Conservation (phyloP, 768 basidiomycete genomes). For the Grammothele lineata region DNA sequence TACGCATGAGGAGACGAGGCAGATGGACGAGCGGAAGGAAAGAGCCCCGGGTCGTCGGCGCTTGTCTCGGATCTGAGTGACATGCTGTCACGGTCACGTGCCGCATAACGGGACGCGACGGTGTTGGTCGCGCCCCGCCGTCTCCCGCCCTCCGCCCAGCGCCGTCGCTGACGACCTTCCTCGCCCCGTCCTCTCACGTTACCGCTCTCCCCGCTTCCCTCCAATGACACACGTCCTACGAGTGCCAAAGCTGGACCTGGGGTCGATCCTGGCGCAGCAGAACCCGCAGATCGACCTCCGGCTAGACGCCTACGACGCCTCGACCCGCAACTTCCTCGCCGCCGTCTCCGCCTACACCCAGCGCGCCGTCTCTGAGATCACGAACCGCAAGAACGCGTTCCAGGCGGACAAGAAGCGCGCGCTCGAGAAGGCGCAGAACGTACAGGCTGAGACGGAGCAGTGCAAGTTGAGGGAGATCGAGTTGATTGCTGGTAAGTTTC, state of each 20-base stretch:
- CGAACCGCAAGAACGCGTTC: constrained; percentile 61
- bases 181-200: too few species aligned
- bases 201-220: too few species aligned
- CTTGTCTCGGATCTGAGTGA: too few species aligned
- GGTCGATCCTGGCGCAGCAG: constrained; percentile 43
- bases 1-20: too few species aligned
- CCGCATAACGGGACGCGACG: too few species aligned
- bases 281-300: constrained; percentile 64
- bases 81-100: too few species aligned
- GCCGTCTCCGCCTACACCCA: constrained; percentile 72
- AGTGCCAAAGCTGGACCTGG: constrained; percentile 57
- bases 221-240: constrained; percentile 21
- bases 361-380: constrained; percentile 64
- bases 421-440: constrained; percentile 53
- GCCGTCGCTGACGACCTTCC: too few species aligned
- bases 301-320: constrained; percentile 55
- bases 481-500: constrained; percentile 62
- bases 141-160: too few species aligned
- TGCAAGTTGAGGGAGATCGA: constrained; percentile 80
- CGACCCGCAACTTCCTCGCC: constrained; percentile 68
- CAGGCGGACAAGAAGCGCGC: constrained; percentile 57
- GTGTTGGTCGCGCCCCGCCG: too few species aligned
- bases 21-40: too few species aligned
- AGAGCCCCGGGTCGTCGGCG: too few species aligned
- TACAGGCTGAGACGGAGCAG: constrained; percentile 66